Evolutionary conservation across 371 early-diverging fungal genomes (phyloP), one percentile per base, ranked within the genome.

Genomic region (Nematocida parisii): DNA sequence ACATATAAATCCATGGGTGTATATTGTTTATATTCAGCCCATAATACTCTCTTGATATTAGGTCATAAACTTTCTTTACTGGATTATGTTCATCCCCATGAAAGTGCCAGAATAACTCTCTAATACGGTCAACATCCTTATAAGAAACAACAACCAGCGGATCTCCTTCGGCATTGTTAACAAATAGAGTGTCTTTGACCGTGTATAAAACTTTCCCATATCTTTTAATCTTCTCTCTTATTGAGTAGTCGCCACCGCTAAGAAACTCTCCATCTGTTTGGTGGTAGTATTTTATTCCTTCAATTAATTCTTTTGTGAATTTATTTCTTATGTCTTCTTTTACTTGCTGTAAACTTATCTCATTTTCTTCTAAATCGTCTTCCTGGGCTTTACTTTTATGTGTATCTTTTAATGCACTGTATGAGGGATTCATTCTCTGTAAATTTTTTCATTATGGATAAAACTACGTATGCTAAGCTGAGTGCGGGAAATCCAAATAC

Each of bases 361-460:
- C 13, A 15, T 62, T 42, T 42, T 62, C 40, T 39, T 33, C 39
- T 7, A 13, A 9, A 7, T 60, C 61, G 27, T 11, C 22, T 60
- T 60, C 27, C 61, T 60, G 33, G 1, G 27, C n/a, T 11, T 60
- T 18, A 6, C 33, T 39, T 18, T 15, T 46, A 13, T 5, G 47
- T 11, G 44, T 62, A 11, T 20, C 55, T 71, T 18, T 7, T 20
- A 24, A 54, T 54, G 6, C 52, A 50, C 18, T 50, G 52, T 50
- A 50, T 50, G 52, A 50, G 52, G 52, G 18, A 50, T 72, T 61
- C 57, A 40, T 58, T 68, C 20, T 18, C 50, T 70, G 68, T 50
- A 75, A 57, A 70, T 55, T 60, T 77, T 77, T 77, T 57, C 22
- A n/a, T 22, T 7, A 77, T 77, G 80, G 71, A 77, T 27, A 77